Evolutionary conservation across 1,284 basidiomycete species (phyloP).

Genomic region (Cerioporus squamosus): DNA sequence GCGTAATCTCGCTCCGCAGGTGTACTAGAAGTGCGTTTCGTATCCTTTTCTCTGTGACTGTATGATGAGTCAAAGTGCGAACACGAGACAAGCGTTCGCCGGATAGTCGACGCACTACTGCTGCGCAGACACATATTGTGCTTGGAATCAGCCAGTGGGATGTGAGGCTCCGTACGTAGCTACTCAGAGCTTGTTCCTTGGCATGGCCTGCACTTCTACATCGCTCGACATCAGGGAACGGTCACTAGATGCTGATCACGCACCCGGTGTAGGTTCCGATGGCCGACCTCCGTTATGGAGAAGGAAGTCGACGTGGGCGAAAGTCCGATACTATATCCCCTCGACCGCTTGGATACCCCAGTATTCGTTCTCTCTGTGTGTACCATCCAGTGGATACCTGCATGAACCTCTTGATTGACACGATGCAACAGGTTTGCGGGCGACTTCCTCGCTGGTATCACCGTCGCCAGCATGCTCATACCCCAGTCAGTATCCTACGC

Average conservation of each 20-base stretch:
- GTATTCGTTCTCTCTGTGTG: slow-evolving; percentile 76
- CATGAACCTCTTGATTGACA: neutral
- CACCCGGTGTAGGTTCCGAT: neutral
- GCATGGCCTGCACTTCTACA: no score
- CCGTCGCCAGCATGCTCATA: slow-evolving; percentile 88
- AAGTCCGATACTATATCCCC: slow-evolving; percentile 69
- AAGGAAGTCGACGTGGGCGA: slow-evolving; percentile 32
- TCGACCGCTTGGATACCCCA: slow-evolving; percentile 83
- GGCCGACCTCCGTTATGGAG: slow-evolving; percentile 12
- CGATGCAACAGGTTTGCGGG: slow-evolving; percentile 65
- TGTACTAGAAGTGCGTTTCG: no score
- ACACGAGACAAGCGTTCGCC: no score
- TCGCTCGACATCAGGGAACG: no score
- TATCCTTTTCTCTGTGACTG: no score
- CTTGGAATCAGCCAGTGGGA: no score
- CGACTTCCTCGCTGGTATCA: slow-evolving; percentile 84
- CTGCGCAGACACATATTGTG: no score
- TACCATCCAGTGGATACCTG: slow-evolving; percentile 6
- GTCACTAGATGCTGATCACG: neutral
- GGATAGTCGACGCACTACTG: no score
- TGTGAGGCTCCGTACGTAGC: no score
- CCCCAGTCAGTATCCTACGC: slow-evolving; percentile 95
- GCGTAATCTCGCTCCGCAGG: no score
- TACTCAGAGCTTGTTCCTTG: neutral
- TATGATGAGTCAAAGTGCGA: no score